A percentile compares a stretch with the other conserved stretches of the same genome.
These are phyloP conservation scores for Paramecium caudatum DNA, from an alignment of 73 alveolate species.

Conservation along the genomic window DNA sequence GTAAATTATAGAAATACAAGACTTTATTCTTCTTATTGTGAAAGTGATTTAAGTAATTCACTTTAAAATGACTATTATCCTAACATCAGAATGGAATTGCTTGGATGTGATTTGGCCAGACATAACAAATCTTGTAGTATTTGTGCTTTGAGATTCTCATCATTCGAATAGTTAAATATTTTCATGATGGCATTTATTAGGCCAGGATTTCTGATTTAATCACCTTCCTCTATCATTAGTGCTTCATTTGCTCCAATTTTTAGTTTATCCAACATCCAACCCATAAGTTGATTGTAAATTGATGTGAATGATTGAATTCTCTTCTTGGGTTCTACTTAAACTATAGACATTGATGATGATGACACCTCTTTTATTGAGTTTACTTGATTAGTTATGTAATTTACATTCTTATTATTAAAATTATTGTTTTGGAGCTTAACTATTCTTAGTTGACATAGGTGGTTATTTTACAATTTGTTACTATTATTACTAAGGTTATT, in stretches of 20 bases:
- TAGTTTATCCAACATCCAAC: slow-evolving; percentile 47
- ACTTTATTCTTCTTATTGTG: background rate
- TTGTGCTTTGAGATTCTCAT: slow-evolving; percentile 25
- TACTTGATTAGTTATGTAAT: background rate
- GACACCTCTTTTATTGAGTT: background rate
- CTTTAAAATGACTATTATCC: background rate
- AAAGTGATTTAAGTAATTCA: background rate
- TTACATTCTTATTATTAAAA: background rate
- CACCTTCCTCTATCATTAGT: slow-evolving; percentile 55
- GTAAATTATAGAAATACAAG: background rate
- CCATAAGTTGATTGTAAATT: slow-evolving; percentile 21
- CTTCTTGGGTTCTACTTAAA: background rate
- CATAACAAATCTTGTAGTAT: slow-evolving; percentile 53
- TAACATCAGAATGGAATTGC: slow-evolving; percentile 39
- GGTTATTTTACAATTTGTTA: background rate
- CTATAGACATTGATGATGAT: background rate
- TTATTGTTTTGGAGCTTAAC: slow-evolving; percentile 3
- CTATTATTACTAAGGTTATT: background rate
- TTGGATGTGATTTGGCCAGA: slow-evolving; percentile 44
- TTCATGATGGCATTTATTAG: slow-evolving; percentile 23
- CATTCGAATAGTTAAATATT: background rate
- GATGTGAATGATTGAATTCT: slow-evolving; percentile 24
- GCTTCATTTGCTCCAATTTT: background rate
- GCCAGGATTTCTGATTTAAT: slow-evolving; percentile 22
- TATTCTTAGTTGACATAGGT: background rate